Evolutionary conservation across 768 basidiomycete genomes (phyloP), one percentile per base, ranked within the genome.

Genomic region (Exidia glandulosa): DNA sequence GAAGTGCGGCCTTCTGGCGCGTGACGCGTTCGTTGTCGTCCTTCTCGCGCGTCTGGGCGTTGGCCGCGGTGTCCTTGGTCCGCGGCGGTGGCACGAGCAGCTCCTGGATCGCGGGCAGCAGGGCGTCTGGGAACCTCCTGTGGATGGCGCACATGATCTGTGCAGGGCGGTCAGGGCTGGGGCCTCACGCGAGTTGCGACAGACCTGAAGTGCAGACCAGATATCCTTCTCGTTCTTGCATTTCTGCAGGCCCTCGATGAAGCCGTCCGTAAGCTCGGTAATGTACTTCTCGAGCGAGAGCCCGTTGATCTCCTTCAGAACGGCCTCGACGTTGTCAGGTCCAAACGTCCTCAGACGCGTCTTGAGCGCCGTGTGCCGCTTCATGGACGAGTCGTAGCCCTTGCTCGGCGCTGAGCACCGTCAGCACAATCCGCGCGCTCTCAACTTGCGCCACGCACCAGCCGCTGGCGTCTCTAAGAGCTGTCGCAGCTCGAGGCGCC

Each of bases 151-250:
- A 93, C 63, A 96, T 87, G 63, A 96, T 77, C 95, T 99, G 30
- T n/a, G n/a, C 34, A 19, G 23, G 59, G 16, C 57, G 37, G 12
- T n/a, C 31, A 29, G 2, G 33, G 23, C 41, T 6, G 41, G 23
- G 41, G 19, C 57, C 59, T 63, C 58, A 41, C 61, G 34, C 57
- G 30, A n/a, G n/a, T 12, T 31, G 52, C 12, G 66, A 62, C 77
- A 64, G 62, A 95, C 96, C 80, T 98, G 94, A 19, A 93, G 88
- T 30, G 93, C 92, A 60, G 85, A 86, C 86, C 88, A 88, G 23
- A 91, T 81, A 66, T 99, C 95, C 64, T 87, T 86, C 71, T 96
- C 95, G 0, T 88, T 90, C 75, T 93, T 96, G 72, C 94, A 95
- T 63, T 88, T 82, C 9, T 73, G 73, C 41, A 94, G 76, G 3